phyloP scores from a whole-genome alignment of 2,329 filamentous ascomycete species.

The Penicillium sp. region DNA sequence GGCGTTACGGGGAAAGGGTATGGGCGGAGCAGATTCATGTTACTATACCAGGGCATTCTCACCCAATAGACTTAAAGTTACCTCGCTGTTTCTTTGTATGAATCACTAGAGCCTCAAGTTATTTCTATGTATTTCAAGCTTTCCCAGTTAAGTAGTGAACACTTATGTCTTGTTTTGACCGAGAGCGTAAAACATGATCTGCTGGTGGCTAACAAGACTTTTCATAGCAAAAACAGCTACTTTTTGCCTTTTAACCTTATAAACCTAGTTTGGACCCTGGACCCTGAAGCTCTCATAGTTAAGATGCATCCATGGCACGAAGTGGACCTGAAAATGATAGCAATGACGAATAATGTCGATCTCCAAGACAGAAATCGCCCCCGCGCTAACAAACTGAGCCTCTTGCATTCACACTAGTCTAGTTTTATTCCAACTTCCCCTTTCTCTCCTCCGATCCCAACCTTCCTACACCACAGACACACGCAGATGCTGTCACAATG shows the following conservation, averaged over 20 bases:
- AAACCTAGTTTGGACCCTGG: too few species aligned
- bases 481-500: slow-evolving; percentile 16
- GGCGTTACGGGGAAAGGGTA: slow-evolving; percentile 9
- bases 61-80: not conserved
- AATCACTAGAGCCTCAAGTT: not conserved
- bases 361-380: not conserved
- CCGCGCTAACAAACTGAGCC: not conserved
- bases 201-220: too few species aligned
- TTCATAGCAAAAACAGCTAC: too few species aligned
- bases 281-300: too few species aligned
- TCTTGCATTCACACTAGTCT: not conserved
- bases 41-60: not conserved
- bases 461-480: not conserved
- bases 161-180: too few species aligned
- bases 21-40: not conserved
- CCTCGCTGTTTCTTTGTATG: not conserved
- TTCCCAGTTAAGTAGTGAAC: too few species aligned
- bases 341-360: not conserved
- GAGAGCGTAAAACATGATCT: too few species aligned
- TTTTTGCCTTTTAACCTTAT: too few species aligned
- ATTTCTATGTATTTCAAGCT: too few species aligned
- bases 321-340: not conserved
- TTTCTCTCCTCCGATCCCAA: slow-evolving; percentile 1
- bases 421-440: not conserved
- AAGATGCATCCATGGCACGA: not conserved